Conservation (phyloP, 768 basidiomycete genomes). For the Pholiota conissans region DNA sequence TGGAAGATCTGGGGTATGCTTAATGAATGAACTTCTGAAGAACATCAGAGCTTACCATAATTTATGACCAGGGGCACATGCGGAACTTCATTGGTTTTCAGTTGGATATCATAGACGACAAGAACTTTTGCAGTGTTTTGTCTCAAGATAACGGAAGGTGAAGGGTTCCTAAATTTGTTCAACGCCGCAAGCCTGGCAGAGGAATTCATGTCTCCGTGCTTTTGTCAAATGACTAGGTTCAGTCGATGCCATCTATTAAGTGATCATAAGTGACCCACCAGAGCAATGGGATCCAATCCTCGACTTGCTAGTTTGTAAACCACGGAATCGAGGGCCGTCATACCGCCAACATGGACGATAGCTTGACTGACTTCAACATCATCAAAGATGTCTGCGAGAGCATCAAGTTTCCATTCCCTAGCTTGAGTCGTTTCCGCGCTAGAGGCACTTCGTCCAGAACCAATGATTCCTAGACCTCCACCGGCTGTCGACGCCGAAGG, state of each 20-base stretch:
- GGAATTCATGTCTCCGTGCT: conserved; percentile 95
- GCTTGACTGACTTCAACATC: conserved; percentile 81
- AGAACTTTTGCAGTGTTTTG: conserved; percentile 73
- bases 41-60: conserved; percentile 56
- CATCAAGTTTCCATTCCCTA: conserved; percentile 94
- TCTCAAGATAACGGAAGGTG: conserved; percentile 58
- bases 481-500: conserved; percentile 40
- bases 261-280: conserved; percentile 54
- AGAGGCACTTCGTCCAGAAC: conserved; percentile 82
- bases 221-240: conserved; percentile 7
- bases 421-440: conserved; percentile 85
- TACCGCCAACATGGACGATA: conserved; percentile 86
- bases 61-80: conserved; percentile 95
- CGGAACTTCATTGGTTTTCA: conserved; percentile 86
- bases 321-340: conserved; percentile 84
- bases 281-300: conserved; percentile 83
- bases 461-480: conserved; percentile 87
- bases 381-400: conserved; percentile 85
- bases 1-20: conserved; percentile 66
- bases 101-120: conserved; percentile 91
- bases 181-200: conserved; percentile 79
- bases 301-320: conserved; percentile 87
- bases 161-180: conserved; percentile 72
- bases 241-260: background rate
- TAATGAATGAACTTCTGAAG: background rate